Conservation (phyloP, 1,284 basidiomycete species). For the Cryptococcus depauperatus region DNA sequence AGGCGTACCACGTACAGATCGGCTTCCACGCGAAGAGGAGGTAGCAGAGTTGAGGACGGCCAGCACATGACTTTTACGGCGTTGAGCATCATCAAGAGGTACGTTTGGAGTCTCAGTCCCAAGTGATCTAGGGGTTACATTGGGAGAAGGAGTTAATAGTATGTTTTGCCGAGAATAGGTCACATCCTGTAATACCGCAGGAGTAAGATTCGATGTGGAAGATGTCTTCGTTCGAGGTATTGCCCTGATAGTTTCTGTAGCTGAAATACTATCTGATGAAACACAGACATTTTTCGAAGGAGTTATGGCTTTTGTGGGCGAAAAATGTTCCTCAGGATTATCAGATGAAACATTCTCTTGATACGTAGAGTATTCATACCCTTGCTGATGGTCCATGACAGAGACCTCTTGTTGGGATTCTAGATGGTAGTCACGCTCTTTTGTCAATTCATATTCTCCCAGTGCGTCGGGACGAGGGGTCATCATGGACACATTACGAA, state of each 20-base stretch:
- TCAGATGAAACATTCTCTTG: not conserved
- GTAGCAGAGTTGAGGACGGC: conserved; percentile 32
- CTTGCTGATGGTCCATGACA: conserved; percentile 12
- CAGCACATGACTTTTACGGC: conserved; percentile 36
- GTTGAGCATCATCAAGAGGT: conserved; percentile 27
- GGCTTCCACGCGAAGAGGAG: conserved; percentile 16
- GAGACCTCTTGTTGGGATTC: conserved; percentile 5
- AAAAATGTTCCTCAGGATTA: not conserved
- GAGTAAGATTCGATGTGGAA: not conserved
- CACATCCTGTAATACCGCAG: conserved; percentile 24
- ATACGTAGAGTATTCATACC: conserved; percentile 8
- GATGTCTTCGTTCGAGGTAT: conserved; percentile 1
- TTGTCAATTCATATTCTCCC: conserved; percentile 13
- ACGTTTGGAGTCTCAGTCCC: conserved; percentile 29
- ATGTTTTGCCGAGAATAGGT: conserved; percentile 21
- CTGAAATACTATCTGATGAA: conserved; percentile 8
- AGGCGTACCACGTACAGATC: conserved; percentile 27
- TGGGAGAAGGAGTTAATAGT: conserved; percentile 26
- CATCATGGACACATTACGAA: conserved; percentile 14
- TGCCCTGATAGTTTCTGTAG: conserved; percentile 15
- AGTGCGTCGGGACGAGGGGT: conserved; percentile 10
- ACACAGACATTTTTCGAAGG: conserved; percentile 2
- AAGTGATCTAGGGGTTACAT: not conserved
- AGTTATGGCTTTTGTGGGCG: conserved; percentile 8
- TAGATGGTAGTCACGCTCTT: conserved; percentile 6